phyloP scores from a whole-genome alignment of 2,329 filamentous ascomycete genomes.

The Stagonosporopsis cucurbitacearum region DNA sequence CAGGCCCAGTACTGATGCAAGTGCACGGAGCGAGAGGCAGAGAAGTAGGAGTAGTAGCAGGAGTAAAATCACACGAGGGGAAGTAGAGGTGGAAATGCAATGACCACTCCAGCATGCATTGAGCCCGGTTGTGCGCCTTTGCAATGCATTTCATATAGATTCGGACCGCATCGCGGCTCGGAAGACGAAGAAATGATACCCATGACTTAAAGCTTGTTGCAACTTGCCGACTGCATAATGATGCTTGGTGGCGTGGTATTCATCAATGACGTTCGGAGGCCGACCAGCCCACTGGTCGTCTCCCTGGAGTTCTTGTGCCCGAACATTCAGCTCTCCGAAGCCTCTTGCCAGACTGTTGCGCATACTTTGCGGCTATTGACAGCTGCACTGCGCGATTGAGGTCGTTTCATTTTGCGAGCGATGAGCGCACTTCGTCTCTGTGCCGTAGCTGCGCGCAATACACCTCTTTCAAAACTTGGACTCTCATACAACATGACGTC shows the following conservation, averaged over 20 bases:
- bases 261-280: background rate
- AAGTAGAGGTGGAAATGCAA: conserved; percentile 48
- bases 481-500: conserved; percentile 6
- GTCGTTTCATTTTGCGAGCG: too few relatives aligned
- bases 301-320: background rate
- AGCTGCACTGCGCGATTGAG: background rate
- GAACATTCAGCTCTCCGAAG: background rate
- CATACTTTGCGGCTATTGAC: background rate
- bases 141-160: background rate
- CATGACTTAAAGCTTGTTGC: background rate
- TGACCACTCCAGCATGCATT: conserved; percentile 9
- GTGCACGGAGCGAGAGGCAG: conserved; percentile 20
- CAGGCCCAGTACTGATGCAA: conserved; percentile 20
- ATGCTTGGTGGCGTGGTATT: background rate
- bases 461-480: background rate
- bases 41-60: conserved; percentile 33
- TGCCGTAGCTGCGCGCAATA: background rate
- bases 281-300: background rate
- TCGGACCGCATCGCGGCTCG: background rate
- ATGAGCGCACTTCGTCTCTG: background rate
- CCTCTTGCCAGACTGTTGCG: background rate
- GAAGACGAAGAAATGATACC: background rate
- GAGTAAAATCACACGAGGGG: conserved; percentile 27
- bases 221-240: background rate
- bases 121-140: background rate